Conservation (phyloP, 192 early-diverging fungal genomes). For the Gonapodya sp. region DNA sequence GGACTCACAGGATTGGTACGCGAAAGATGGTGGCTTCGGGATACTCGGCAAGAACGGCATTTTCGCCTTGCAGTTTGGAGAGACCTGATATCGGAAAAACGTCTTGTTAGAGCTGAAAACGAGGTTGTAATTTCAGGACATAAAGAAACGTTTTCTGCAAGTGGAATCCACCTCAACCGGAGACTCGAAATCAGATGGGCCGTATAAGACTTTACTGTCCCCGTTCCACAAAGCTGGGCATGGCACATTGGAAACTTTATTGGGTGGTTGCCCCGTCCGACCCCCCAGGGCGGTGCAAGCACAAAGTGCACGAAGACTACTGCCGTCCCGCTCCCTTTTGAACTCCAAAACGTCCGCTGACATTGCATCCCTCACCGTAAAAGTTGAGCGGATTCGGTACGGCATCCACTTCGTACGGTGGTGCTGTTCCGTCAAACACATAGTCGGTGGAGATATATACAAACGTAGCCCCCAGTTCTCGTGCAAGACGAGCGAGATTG, state of each 20-base stretch:
- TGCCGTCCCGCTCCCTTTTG: too few species aligned
- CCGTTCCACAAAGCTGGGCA: too few species aligned
- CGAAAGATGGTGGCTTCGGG: constrained; percentile 56
- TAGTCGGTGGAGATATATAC: constrained; percentile 87
- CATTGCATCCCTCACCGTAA: constrained; percentile 66
- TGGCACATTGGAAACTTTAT: too few species aligned
- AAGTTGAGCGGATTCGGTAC: constrained; percentile 68
- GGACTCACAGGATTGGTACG: constrained; percentile 61
- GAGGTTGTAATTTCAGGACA: too few species aligned
- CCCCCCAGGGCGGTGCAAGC: too few species aligned
- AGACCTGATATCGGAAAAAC: constrained; percentile 30
- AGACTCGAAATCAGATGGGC: too few species aligned
- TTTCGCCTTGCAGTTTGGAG: constrained; percentile 67
- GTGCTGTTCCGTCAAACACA: constrained; percentile 79
- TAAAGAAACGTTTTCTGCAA: too few species aligned
- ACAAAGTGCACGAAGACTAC: too few species aligned
- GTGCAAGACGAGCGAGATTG: constrained; percentile 39
- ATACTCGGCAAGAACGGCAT: constrained; percentile 43
- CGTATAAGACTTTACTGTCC: too few species aligned
- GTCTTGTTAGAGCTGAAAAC: constrained; percentile 9
- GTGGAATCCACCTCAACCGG: too few species aligned
- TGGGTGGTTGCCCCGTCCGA: too few species aligned
- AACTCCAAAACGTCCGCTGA: too few species aligned
- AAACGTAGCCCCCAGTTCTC: constrained; percentile 41
- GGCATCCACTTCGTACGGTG: constrained; percentile 63